Percentiles rank a stretch among this genome's conserved stretches.
Conservation (phyloP, 257 asterid genomes). For the Nicotiana sylvestris region DNA sequence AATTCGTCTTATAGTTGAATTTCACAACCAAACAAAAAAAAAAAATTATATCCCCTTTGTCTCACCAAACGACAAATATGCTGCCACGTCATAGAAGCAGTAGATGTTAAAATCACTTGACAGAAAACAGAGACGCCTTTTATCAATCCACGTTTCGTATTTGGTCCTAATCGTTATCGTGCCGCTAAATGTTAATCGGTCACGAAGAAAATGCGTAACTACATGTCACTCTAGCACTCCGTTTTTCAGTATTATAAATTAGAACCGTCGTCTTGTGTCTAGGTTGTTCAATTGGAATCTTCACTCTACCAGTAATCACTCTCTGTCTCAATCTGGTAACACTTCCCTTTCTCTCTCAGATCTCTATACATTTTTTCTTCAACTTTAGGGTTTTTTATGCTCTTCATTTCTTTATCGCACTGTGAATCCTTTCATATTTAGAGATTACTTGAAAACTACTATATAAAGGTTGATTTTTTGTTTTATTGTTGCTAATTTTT, state of each 20-base stretch:
- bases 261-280: background rate
- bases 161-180: too few relatives aligned
- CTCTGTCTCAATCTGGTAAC: conserved; percentile 1
- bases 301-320: background rate
- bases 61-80: background rate
- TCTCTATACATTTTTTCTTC: background rate
- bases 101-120: background rate
- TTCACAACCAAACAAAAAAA: too few relatives aligned
- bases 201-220: too few relatives aligned
- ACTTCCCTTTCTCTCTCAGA: background rate
- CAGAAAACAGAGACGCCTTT: too few relatives aligned
- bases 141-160: too few relatives aligned
- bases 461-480: background rate
- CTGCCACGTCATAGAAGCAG: background rate
- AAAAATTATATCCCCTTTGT: too few relatives aligned
- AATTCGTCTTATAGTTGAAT: too few relatives aligned
- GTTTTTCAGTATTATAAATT: background rate
- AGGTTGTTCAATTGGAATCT: background rate
- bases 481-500: background rate
- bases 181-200: too few relatives aligned
- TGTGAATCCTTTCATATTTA: background rate
- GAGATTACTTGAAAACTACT: background rate
- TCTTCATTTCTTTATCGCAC: background rate
- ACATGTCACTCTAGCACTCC: too few relatives aligned
- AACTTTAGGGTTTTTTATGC: background rate